Evolutionary conservation across 768 basidiomycete genomes (phyloP), one percentile per base, ranked within the genome.

Genomic region (Lentinus tigrinus): DNA sequence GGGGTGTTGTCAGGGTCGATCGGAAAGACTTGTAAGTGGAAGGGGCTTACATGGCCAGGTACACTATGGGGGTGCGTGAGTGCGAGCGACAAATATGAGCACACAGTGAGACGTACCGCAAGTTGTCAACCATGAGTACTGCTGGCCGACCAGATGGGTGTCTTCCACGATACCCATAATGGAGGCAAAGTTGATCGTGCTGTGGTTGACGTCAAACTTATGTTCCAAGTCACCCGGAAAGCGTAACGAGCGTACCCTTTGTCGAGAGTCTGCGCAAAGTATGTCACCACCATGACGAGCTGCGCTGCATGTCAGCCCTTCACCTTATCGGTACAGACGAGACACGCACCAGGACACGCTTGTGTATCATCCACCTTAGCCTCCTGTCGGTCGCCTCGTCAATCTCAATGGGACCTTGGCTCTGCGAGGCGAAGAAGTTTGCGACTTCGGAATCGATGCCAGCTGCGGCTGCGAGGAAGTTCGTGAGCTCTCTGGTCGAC

Each of bases 81-180:
- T 19, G 47, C 5, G 27, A 23, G 16, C 11, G 46, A 23, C 24
- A 10, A 10, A 31, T 14, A 4, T 17, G 27, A 17, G 2, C 16
- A n/a, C 13, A 7, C 8, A 59, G 58, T 42, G 31, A 39, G 6
- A 61, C 76, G 8, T 61, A 78, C 77, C 76, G 59, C 78, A 80
- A 43, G 78, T 78, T 14, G 78, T 78, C 7, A 80, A 63, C 75
- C 79, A 78, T 4, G 77, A 74, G 61, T 81, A 82, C 63, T 80
- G 73, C 66, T 82, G 80, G 0, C 82, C 81, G 28, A 72, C 67
- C 19, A 83, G 75, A 46, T 75, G 60, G 4, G 76, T 75, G 60
- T 82, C 80, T 56, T 72, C 65, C 7, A 65, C 65, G 39, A 80
- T 77, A 3, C 77, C 79, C 78, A 79, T 79, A 49, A 78, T 79